These are phyloP conservation scores for Paracoccidioides brasiliensis DNA, from an alignment of 2,329 filamentous ascomycete genomes.

Conservation along the genomic window DNA sequence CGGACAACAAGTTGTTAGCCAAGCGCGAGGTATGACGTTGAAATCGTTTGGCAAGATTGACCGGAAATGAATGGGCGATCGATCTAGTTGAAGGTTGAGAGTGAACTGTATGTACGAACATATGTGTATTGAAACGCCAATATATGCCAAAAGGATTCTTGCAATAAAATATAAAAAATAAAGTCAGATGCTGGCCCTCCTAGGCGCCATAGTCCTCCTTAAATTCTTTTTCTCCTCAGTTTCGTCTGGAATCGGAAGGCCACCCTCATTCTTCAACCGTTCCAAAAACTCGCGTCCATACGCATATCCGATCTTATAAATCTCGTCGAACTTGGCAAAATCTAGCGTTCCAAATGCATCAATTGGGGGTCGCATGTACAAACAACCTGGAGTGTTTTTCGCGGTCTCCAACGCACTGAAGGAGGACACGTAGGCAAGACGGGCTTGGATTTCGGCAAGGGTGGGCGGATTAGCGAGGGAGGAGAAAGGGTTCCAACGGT, in stretches of 20 bases:
- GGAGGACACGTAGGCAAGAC: constrained; percentile 86
- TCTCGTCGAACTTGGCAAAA: constrained; percentile 96
- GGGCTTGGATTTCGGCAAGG: constrained; percentile 85
- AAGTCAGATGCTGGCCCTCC: constrained; percentile 57
- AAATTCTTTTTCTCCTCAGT: constrained; percentile 65
- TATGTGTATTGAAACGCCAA: too few relatives aligned
- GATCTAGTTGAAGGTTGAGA: too few relatives aligned
- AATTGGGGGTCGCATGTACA: constrained; percentile 93
- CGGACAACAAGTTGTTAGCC: too few relatives aligned
- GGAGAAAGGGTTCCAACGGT: constrained; percentile 95
- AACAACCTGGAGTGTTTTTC: constrained; percentile 77
- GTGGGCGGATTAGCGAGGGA: constrained; percentile 82
- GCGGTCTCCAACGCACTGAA: constrained; percentile 89
- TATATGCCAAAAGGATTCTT: background rate
- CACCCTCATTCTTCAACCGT: constrained; percentile 63
- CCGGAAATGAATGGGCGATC: too few relatives aligned
- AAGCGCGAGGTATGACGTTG: too few relatives aligned
- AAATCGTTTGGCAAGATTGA: too few relatives aligned
- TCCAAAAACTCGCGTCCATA: constrained; percentile 73
- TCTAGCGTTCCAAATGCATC: constrained; percentile 89
- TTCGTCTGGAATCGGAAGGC: constrained; percentile 57
- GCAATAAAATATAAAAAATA: background rate
- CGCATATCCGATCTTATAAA: constrained; percentile 76
- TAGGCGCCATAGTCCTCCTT: constrained; percentile 64
- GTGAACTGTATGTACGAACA: too few relatives aligned